Base-by-base conservation (phyloP, 2,329 filamentous ascomycete genomes). In the Colletotrichum ledebouriae region DNA sequence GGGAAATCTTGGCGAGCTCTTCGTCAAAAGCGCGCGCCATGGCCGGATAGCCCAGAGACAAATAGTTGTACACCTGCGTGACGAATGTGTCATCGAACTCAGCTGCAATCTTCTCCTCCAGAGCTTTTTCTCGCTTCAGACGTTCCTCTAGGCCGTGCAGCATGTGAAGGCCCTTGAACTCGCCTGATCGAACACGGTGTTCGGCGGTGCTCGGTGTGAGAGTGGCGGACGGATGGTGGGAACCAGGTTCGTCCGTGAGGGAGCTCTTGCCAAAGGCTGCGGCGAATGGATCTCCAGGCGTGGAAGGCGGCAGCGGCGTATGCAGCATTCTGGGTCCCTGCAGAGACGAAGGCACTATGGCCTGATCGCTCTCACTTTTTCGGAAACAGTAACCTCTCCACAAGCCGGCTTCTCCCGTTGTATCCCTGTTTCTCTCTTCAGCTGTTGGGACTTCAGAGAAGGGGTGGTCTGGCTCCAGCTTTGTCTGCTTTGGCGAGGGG, bases 1-100 rank as follows among this genome's bases (percentile, higher is more conserved):
- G 85, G 37, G 90, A 92, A 64, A 98, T 97, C 76, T 92, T 93
- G 73, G 90, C 89, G 20, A 98, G 84, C 81, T 98, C 95, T 11
- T 90, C 87, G 75, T 98, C 95, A 75, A 93, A 98, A 42, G 88
- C 86, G 22, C 91, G 89, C 11, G 94, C 95, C 74, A 94, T 89
- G 39, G 93, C 90, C 3, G 95, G 94, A 78, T 98, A 98, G 5
- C 95, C 95, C 5, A 98, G 86, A 0, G 94, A 97, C 15, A 98
- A 85, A 78, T 98, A 98, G 78, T 98, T 98, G 85, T 97, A 98
- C 7, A 98, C 94, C 79, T 98, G 95, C 0, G 94, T 97, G 63
- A 98, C 89, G 77, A 98, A 97, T 3, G 84, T 84, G 76, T 97
- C 93, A 69, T 90, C 85, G 74, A 96, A 97, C 78, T 97, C 94